These are phyloP conservation scores for Glaciozyma martinii DNA, from an alignment of 768 basidiomycete species.

Conservation along the genomic window DNA sequence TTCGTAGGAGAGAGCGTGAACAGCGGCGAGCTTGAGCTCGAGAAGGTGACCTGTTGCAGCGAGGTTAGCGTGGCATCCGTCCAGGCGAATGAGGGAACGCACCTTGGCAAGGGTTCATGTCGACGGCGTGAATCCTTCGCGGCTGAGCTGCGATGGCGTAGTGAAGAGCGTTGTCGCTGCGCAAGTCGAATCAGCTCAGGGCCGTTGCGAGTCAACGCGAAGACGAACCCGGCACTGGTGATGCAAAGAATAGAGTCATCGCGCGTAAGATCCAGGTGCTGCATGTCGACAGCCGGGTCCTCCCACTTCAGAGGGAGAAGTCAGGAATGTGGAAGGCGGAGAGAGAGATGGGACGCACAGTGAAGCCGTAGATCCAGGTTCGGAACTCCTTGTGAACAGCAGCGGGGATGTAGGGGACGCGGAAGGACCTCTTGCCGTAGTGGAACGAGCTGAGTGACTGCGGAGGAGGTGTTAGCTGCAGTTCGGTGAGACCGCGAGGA, in stretches of 20 bases:
- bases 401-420: slow-evolving; percentile 37
- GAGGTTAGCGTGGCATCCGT: not conserved
- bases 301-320: slow-evolving; percentile 43
- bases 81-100: slow-evolving; percentile 23
- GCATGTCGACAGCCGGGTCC: slow-evolving; percentile 66
- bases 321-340: not conserved
- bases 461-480: no score
- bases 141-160: slow-evolving; percentile 62
- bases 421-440: slow-evolving; percentile 46
- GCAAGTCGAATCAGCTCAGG: slow-evolving; percentile 32
- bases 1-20: slow-evolving; percentile 49
- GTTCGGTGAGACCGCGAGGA: no score
- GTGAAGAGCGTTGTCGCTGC: slow-evolving; percentile 70
- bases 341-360: not conserved
- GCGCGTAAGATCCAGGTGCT: slow-evolving; percentile 50
- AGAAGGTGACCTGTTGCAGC: slow-evolving; percentile 62
- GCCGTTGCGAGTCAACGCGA: no score
- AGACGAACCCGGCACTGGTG: slow-evolving; percentile 43
- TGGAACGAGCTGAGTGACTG: slow-evolving; percentile 54
- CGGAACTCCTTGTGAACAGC: slow-evolving; percentile 55
- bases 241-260: slow-evolving; percentile 65
- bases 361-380: slow-evolving; percentile 32
- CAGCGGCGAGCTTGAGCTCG: slow-evolving; percentile 65
- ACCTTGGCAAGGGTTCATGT: slow-evolving; percentile 55
- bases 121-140: slow-evolving; percentile 52